Base-by-base conservation (phyloP, 208 protist species). In the Leishmania lainsoni region DNA sequence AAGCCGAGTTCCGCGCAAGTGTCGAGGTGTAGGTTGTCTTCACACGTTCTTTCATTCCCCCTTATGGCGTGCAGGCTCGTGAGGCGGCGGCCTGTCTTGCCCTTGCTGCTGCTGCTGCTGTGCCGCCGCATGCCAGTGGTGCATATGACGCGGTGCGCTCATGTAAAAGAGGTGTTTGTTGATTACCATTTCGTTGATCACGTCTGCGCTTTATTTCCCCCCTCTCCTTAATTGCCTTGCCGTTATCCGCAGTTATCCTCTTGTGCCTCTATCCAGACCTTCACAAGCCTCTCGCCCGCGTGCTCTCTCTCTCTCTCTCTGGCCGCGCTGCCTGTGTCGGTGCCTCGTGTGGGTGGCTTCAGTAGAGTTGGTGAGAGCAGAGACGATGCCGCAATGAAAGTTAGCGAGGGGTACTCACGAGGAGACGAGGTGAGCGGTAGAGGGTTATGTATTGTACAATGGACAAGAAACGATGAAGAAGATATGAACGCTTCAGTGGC, bases 1-100 rank as follows among this genome's bases (percentile, higher is more conserved):
- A 96, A 56, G 87, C 61, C 17, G 92, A 96, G 82, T 97, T 91
- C 80, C 49, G 93, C 29, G 94, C 92, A 3, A 78, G 84, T 42
- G 89, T 95, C 35, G 88, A 90, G 65, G 32, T 59, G 59, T 85
- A 79, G 76, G 76, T 8, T 12, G 5, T 39, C 54, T 20, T 22
- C 26, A 16, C 68, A 22, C 70, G 4, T 72, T 68, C 61, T 20
- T 29, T 16, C 5, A 17, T 51, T n/a, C 14, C 10, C 39, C 56
- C 26, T 17, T 9, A 56, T n/a, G 22, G 51, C 51, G 45, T 54
- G 69, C 9, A 12, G 17, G 42, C 3, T 20, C 48, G 12, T 9
- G 32, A 29, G 39, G 26, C 39, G 14, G 9, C 26, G 45, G 29
- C 39, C 1, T 29, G 39, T 35, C 39, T 73, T 29, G 45, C 52